phyloP scores from a whole-genome alignment of 2,329 filamentous ascomycete species.

The Polytolypa hystricis region DNA sequence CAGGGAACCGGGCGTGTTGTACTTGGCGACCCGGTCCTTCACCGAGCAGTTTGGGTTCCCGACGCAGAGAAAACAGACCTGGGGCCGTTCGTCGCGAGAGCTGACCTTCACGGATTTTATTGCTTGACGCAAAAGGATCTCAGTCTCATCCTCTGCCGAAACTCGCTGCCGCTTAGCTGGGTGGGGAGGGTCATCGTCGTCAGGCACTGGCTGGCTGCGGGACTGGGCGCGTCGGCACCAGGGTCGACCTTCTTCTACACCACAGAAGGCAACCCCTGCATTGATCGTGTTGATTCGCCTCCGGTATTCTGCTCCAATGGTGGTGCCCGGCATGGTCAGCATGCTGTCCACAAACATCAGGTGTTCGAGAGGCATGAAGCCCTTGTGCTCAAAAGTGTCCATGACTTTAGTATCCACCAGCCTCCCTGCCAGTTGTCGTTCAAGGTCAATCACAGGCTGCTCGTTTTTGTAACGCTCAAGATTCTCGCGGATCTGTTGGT shows the following conservation, averaged over 20 bases:
- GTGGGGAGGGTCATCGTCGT: conserved; percentile 43
- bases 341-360: conserved; percentile 17
- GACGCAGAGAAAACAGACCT: conserved; percentile 13
- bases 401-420: conserved; percentile 17
- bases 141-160: conserved; percentile 8
- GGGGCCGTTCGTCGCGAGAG: conserved; percentile 6
- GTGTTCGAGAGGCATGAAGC: conserved; percentile 15
- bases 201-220: conserved; percentile 34
- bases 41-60: conserved; percentile 6
- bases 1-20: conserved; percentile 10
- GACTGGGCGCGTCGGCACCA: conserved; percentile 6
- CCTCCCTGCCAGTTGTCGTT: conserved; percentile 17
- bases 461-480: conserved; percentile 19
- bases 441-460: conserved; percentile 19
- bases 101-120: conserved; percentile 11
- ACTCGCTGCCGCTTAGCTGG: conserved; percentile 24
- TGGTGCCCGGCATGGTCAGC: conserved; percentile 15
- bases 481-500: conserved; percentile 11
- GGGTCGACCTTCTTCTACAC: conserved; percentile 16
- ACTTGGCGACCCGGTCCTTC: conserved; percentile 5
- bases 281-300: conserved; percentile 18
- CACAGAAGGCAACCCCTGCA: conserved; percentile 17
- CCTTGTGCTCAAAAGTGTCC: conserved; percentile 13
- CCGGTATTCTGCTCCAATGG: conserved; percentile 16
- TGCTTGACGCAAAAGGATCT: conserved; percentile 10